Percentiles rank a stretch among this genome's conserved stretches.
Conservation (phyloP, 23 red algal species). For the Agarophyton chilense region DNA sequence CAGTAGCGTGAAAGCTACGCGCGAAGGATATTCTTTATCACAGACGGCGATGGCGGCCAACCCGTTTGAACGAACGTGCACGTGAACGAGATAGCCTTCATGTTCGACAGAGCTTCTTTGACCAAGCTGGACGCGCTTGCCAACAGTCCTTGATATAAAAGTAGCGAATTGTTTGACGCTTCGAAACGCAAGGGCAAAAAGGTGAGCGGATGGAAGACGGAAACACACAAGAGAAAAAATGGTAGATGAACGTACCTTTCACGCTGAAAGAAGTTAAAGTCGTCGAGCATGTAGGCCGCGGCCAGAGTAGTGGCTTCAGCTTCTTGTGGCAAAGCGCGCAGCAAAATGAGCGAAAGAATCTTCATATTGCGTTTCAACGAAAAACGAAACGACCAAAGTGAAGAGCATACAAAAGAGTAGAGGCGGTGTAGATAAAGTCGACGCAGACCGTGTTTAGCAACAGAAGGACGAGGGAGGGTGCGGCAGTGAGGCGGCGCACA, state of each 20-base stretch:
- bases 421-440: neutral
- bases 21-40: conserved; percentile 95
- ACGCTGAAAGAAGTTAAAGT: conserved; percentile 97
- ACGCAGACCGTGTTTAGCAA: neutral
- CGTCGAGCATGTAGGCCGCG: conserved; percentile 82
- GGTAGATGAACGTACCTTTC: conserved; percentile 65
- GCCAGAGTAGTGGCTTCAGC: conserved; percentile 76
- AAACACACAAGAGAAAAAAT: neutral
- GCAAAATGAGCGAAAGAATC: conserved; percentile 80
- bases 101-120: conserved; percentile 94
- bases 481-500: neutral
- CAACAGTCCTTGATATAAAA: conserved; percentile 93
- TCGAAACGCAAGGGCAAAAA: neutral
- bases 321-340: conserved; percentile 64
- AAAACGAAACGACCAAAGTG: conserved; percentile 5
- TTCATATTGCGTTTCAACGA: conserved; percentile 71
- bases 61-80: conserved; percentile 78
- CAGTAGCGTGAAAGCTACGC: conserved; percentile 96
- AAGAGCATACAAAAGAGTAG: neutral
- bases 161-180: conserved; percentile 93
- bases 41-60: conserved; percentile 89
- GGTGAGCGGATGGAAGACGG: neutral
- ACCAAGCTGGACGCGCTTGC: conserved; percentile 81
- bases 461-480: too few relatives aligned
- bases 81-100: conserved; percentile 83